Percentiles rank a stretch among this genome's conserved stretches.
Conservation (phyloP, 2,329 filamentous ascomycete species). For the Metarhizium album region DNA sequence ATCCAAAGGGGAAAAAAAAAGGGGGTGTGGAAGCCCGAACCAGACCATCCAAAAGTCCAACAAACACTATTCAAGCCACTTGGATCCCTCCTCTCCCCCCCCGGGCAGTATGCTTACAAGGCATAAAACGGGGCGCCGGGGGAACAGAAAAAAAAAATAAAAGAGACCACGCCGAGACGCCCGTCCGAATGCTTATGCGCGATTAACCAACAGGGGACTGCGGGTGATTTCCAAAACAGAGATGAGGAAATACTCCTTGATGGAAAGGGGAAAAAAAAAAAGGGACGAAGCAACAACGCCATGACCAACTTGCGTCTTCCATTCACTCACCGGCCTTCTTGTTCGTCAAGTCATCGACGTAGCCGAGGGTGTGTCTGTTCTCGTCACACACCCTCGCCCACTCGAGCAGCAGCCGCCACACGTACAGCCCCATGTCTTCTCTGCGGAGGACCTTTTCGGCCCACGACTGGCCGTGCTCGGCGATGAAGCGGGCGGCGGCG, state of each 20-base stretch:
- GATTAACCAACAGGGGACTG: too few relatives aligned
- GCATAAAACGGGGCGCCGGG: too few relatives aligned
- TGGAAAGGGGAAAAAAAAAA: too few relatives aligned
- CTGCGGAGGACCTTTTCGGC: slow-evolving; percentile 47
- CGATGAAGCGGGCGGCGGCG: slow-evolving; percentile 47
- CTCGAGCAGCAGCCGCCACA: slow-evolving; percentile 49
- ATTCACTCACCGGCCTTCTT: not conserved
- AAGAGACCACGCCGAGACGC: too few relatives aligned
- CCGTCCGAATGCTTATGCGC: too few relatives aligned
- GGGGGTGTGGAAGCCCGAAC: not conserved
- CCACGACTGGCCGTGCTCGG: slow-evolving; percentile 49
- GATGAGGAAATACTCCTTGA: too few relatives aligned
- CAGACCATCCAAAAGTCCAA: not conserved
- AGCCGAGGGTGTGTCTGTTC: slow-evolving; percentile 31
- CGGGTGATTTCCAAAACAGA: too few relatives aligned
- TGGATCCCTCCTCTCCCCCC: too few relatives aligned
- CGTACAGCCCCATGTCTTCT: slow-evolving; percentile 58
- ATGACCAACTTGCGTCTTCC: not conserved
- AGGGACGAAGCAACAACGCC: too few relatives aligned
- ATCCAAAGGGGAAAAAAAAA: not conserved
- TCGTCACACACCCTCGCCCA: slow-evolving; percentile 41
- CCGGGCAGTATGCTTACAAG: too few relatives aligned
- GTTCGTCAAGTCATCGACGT: slow-evolving; percentile 28
- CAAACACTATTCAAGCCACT: not conserved
- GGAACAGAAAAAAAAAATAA: too few relatives aligned